Evolutionary conservation across 2,329 filamentous ascomycete genomes (phyloP).

Genomic region (Botryosphaeria dothidea): DNA sequence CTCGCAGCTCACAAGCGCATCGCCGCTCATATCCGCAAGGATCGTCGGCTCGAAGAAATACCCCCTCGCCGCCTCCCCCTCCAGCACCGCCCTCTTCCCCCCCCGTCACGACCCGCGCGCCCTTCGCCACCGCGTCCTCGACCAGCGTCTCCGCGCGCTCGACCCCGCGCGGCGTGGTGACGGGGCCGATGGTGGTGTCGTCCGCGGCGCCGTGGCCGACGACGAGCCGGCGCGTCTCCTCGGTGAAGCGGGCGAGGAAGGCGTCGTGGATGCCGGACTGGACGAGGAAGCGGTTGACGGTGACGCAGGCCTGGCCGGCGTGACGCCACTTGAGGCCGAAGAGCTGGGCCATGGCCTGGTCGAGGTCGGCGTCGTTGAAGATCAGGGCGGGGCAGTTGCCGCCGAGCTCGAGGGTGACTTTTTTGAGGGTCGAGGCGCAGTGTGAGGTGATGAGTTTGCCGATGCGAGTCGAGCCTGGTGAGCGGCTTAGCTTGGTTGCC

Average conservation of each 20-base stretch:
- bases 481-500: neutral
- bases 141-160: conserved; percentile 62
- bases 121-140: conserved; percentile 62
- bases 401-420: conserved; percentile 64
- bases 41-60: conserved; percentile 73
- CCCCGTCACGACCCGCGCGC: conserved; percentile 65
- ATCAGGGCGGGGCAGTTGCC: conserved; percentile 67
- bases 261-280: conserved; percentile 63
- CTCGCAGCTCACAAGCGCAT: conserved; percentile 60
- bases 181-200: conserved; percentile 61
- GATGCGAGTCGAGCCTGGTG: conserved; percentile 53
- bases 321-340: conserved; percentile 58
- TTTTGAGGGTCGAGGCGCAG: conserved; percentile 63
- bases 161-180: conserved; percentile 57
- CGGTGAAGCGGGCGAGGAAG: conserved; percentile 57
- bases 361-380: conserved; percentile 64
- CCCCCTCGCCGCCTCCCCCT: conserved; percentile 38
- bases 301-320: conserved; percentile 66
- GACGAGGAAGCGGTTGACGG: conserved; percentile 66
- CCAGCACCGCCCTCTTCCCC: conserved; percentile 49
- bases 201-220: conserved; percentile 62
- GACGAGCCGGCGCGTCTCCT: conserved; percentile 51
- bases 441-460: conserved; percentile 63
- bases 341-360: conserved; percentile 51
- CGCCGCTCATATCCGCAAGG: conserved; percentile 58